Conservation (phyloP, 306 rosid species). For the Dalbergia cochinchinensis region DNA sequence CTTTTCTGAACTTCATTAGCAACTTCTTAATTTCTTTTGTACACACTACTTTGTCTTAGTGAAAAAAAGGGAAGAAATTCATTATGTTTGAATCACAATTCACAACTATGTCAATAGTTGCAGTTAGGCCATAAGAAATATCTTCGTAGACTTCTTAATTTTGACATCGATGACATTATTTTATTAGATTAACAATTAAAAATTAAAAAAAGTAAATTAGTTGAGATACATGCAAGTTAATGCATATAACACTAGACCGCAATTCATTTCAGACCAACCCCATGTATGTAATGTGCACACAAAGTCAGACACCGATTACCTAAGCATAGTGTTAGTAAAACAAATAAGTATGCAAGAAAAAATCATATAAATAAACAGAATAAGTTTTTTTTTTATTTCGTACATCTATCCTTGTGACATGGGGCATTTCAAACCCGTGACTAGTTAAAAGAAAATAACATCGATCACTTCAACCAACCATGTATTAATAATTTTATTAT, state of each 20-base stretch:
- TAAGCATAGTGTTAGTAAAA: neutral
- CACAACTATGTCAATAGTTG: neutral
- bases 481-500: too few species aligned
- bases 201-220: neutral
- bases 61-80: neutral
- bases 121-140: neutral
- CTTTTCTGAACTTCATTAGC: constrained; percentile 11
- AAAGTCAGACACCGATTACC: neutral
- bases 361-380: too few species aligned
- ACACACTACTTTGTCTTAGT: neutral
- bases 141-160: neutral
- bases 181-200: neutral
- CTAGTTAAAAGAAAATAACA: too few species aligned
- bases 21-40: neutral
- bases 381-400: too few species aligned
- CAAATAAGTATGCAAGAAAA: too few species aligned
- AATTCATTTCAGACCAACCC: neutral
- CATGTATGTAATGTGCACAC: neutral
- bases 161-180: neutral
- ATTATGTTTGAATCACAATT: neutral
- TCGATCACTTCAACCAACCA: too few species aligned
- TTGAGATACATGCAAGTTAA: neutral
- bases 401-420: too few species aligned
- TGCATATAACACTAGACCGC: too few species aligned
- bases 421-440: too few species aligned